Evolutionary conservation across 495 filamentous ascomycete species (phyloP).

Genomic region (Lepraria neglecta): DNA sequence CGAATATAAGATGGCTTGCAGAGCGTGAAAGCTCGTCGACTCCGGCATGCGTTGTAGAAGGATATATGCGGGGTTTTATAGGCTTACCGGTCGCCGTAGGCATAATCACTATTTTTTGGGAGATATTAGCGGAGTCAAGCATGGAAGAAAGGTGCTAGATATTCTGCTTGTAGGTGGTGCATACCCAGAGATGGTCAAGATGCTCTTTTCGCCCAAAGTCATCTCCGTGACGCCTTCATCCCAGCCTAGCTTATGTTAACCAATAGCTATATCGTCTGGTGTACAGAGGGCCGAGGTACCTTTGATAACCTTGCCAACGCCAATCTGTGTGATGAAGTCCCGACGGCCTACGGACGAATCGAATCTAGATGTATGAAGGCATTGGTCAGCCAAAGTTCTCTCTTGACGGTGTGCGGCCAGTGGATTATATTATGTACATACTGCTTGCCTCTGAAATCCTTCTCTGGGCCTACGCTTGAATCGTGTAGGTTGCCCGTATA

Average conservation of each 20-base stretch:
- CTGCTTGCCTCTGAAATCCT: slow-evolving; percentile 46
- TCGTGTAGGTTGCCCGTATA: slow-evolving; percentile 82
- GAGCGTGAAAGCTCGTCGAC: too few relatives aligned
- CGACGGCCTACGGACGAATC: slow-evolving; percentile 65
- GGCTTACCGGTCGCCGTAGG: slow-evolving; percentile 68
- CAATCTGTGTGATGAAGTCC: slow-evolving; percentile 62
- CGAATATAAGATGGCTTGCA: background rate
- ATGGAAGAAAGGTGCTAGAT: background rate
- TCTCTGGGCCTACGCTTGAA: slow-evolving; percentile 36
- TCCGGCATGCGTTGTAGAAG: background rate
- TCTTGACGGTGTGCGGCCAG: background rate
- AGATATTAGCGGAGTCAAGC: slow-evolving; percentile 27
- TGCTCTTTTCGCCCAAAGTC: slow-evolving; percentile 74
- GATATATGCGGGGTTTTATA: too few relatives aligned
- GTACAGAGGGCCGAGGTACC: slow-evolving; percentile 41
- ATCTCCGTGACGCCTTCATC: slow-evolving; percentile 77
- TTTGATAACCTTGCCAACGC: slow-evolving; percentile 69
- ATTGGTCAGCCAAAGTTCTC: slow-evolving; percentile 4
- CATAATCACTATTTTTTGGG: slow-evolving; percentile 56
- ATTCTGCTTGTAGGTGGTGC: slow-evolving; percentile 27
- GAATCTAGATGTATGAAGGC: slow-evolving; percentile 51
- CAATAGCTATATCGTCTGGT: background rate
- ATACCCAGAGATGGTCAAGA: slow-evolving; percentile 69
- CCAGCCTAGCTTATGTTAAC: slow-evolving; percentile 57
- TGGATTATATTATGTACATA: slow-evolving; percentile 30